Evolutionary conservation across 1,139 yeast genomes (phyloP).

Genomic region (Protomyces pachydermus): DNA sequence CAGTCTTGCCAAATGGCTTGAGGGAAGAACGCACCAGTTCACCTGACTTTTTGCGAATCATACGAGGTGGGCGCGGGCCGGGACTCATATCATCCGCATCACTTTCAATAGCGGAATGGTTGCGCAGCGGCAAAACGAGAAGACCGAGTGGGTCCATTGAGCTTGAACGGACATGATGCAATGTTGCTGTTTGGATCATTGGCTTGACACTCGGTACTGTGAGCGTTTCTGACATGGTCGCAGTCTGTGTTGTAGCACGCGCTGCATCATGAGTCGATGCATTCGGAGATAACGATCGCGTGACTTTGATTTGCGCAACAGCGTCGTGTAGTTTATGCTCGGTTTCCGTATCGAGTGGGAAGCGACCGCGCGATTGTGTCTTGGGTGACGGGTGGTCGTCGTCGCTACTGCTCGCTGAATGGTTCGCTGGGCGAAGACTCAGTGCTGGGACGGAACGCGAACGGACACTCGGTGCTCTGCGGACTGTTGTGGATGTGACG

Average conservation of each 20-base stretch:
- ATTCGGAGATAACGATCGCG: conserved; percentile 17
- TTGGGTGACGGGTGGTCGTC: conserved; percentile 3
- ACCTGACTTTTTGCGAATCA: conserved; percentile 71
- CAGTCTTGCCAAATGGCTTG: conserved; percentile 44
- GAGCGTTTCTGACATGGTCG: not conserved
- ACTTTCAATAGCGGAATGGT: not conserved
- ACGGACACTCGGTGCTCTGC: conserved; percentile 4
- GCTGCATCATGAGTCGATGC: not conserved
- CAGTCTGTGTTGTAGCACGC: not conserved
- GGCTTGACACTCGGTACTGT: not conserved
- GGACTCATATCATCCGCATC: conserved; percentile 9
- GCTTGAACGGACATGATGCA: conserved; percentile 4
- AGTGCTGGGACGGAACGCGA: conserved; percentile 11
- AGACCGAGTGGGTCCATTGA: conserved; percentile 1
- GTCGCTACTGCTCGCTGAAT: conserved; percentile 7
- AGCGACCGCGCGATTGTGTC: conserved; percentile 1
- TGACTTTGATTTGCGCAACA: conserved; percentile 13
- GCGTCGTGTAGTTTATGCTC: conserved; percentile 22
- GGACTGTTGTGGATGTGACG: not conserved
- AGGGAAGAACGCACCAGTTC: conserved; percentile 73
- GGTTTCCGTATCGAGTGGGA: conserved; percentile 2
- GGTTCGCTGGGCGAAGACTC: not conserved
- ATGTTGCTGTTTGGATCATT: not conserved
- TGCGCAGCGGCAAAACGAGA: not conserved
- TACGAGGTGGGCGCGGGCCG: conserved; percentile 31